These are phyloP conservation scores for Amanita pallidorosea DNA, from an alignment of 768 basidiomycete species.

Conservation along the genomic window DNA sequence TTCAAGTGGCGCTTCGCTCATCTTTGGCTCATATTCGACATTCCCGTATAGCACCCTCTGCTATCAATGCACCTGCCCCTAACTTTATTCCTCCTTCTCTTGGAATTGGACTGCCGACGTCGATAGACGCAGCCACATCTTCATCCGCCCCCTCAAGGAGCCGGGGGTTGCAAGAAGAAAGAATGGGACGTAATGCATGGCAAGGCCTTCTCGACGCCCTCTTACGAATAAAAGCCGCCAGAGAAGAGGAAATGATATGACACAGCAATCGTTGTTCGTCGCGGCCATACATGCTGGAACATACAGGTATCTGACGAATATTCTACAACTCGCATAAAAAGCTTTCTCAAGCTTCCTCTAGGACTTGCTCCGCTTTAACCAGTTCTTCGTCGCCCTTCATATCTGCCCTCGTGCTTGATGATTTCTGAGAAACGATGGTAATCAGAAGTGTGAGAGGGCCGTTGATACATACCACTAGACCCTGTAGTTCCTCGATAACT, in stretches of 20 bases:
- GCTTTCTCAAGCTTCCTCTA: slow-evolving; percentile 23
- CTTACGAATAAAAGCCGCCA: slow-evolving; percentile 42
- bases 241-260: slow-evolving; percentile 16
- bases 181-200: slow-evolving; percentile 72
- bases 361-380: slow-evolving; percentile 44
- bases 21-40: slow-evolving; percentile 74
- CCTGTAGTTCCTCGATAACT: slow-evolving; percentile 51
- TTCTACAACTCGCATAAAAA: not conserved
- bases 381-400: slow-evolving; percentile 34
- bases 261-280: slow-evolving; percentile 7
- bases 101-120: slow-evolving; percentile 57
- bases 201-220: slow-evolving; percentile 61
- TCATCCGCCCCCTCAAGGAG: slow-evolving; percentile 14
- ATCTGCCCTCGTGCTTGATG: slow-evolving; percentile 30
- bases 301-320: not conserved
- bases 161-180: slow-evolving; percentile 68
- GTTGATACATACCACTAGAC: slow-evolving; percentile 49
- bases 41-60: slow-evolving; percentile 77
- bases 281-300: not conserved
- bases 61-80: slow-evolving; percentile 69
- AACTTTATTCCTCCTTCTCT: slow-evolving; percentile 70
- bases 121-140: not conserved
- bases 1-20: slow-evolving; percentile 67
- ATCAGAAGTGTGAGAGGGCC: not conserved
- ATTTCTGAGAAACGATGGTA: slow-evolving; percentile 19